These are phyloP conservation scores for Calonectria hongkongensis DNA, from an alignment of 2,329 filamentous ascomycete species.

Conservation along the genomic window DNA sequence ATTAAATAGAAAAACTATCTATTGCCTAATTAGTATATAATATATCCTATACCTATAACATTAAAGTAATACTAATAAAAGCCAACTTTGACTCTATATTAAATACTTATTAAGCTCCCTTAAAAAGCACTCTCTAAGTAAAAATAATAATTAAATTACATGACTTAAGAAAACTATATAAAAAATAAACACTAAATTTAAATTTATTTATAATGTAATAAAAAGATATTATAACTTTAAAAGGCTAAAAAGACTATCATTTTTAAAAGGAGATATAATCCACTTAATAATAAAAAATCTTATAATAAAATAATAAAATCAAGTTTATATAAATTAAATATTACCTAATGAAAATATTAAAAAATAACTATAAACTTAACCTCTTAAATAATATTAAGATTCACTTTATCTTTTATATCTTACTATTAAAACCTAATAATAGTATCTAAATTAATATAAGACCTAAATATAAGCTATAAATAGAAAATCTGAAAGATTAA, in stretches of 20 bases:
- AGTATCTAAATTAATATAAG: conserved; percentile 18
- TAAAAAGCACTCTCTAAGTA: no score
- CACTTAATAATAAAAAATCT: neutral
- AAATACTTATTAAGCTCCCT: neutral
- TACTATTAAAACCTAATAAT: conserved; percentile 10
- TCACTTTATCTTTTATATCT: neutral
- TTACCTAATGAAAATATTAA: neutral
- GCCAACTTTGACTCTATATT: conserved; percentile 33
- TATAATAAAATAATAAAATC: neutral
- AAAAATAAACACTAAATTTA: neutral
- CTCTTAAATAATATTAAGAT: neutral
- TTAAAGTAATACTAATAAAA: conserved; percentile 33
- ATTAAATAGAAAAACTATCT: conserved; percentile 29
- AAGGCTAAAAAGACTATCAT: no score
- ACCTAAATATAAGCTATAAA: neutral
- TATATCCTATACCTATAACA: conserved; percentile 17
- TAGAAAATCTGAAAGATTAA: no score
- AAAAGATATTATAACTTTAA: no score
- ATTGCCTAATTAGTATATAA: conserved; percentile 31
- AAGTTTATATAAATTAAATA: neutral
- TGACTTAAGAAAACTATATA: neutral
- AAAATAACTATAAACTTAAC: neutral
- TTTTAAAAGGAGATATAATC: no score
- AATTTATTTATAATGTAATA: neutral
- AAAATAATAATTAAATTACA: no score